Percentiles rank a stretch among this genome's conserved stretches.
Conservation (phyloP, 495 filamentous ascomycete species). For the Coniosporium apollinis region DNA sequence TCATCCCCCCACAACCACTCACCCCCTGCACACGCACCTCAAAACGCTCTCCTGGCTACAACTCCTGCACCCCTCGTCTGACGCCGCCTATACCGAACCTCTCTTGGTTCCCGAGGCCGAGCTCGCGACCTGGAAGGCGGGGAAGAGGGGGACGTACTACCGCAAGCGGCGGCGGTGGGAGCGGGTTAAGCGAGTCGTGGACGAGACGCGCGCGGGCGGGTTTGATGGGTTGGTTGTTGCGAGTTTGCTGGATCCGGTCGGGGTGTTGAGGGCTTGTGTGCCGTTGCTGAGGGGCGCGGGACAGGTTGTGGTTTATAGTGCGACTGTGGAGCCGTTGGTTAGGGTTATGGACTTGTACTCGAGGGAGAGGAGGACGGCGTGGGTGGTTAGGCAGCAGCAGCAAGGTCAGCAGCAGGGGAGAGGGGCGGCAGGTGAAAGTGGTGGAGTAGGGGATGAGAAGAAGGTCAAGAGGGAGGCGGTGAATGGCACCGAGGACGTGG, state of each 20-base stretch:
- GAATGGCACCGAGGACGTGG: not conserved
- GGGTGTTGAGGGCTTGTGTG: slow-evolving; percentile 52
- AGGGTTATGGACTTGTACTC: slow-evolving; percentile 66
- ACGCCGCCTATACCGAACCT: slow-evolving; percentile 52
- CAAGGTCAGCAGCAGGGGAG: not conserved
- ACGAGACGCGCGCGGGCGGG: slow-evolving; percentile 52
- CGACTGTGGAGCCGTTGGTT: slow-evolving; percentile 58
- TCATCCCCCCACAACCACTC: slow-evolving; percentile 45
- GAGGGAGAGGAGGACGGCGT: slow-evolving; percentile 56
- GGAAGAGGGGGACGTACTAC: slow-evolving; percentile 62
- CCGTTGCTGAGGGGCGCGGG: slow-evolving; percentile 72
- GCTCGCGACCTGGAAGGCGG: slow-evolving; percentile 50
- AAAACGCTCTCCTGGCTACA: slow-evolving; percentile 81
- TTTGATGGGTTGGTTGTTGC: slow-evolving; percentile 76
- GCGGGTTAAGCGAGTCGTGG: slow-evolving; percentile 45
- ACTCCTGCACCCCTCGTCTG: slow-evolving; percentile 54
- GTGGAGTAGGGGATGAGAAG: slow-evolving; percentile 1
- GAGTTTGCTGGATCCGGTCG: slow-evolving; percentile 60
- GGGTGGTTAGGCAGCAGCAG: slow-evolving; percentile 24
- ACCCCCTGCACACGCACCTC: slow-evolving; percentile 69
- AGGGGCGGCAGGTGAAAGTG: slow-evolving; percentile 6
- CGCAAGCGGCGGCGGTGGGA: slow-evolving; percentile 76
- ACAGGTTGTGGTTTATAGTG: slow-evolving; percentile 67
- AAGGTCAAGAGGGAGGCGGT: slow-evolving; percentile 1
- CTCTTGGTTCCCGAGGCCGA: slow-evolving; percentile 32